These are phyloP conservation scores for Phytophthora brassicae DNA, from an alignment of 352 stramenopile genomes.

Conservation along the genomic window DNA sequence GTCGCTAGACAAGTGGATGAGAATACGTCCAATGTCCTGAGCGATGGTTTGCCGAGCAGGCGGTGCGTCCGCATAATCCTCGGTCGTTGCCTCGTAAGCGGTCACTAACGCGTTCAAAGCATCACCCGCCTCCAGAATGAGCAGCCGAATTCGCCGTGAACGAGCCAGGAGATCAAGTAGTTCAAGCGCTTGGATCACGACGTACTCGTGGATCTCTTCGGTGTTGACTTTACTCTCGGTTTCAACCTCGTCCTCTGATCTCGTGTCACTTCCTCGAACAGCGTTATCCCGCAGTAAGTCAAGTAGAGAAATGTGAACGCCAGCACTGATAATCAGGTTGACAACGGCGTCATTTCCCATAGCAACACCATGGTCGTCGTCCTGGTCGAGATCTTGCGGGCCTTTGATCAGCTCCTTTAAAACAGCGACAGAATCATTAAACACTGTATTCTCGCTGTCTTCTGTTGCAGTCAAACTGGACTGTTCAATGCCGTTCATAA, in stretches of 20 bases:
- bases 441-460: slow-evolving; percentile 37
- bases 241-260: slow-evolving; percentile 16
- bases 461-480: slow-evolving; percentile 34
- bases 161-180: slow-evolving; percentile 55
- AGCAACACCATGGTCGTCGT: slow-evolving; percentile 36
- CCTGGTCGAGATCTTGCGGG: slow-evolving; percentile 24
- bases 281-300: slow-evolving; percentile 51
- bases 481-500: slow-evolving; percentile 57
- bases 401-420: slow-evolving; percentile 61
- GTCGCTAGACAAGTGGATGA: slow-evolving; percentile 73
- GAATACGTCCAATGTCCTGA: slow-evolving; percentile 49
- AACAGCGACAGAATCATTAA: slow-evolving; percentile 65
- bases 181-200: slow-evolving; percentile 41
- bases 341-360: slow-evolving; percentile 61
- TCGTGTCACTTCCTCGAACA: slow-evolving; percentile 24
- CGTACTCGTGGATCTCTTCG: slow-evolving; percentile 32
- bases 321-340: slow-evolving; percentile 68
- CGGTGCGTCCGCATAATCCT: slow-evolving; percentile 39
- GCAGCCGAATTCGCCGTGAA: slow-evolving; percentile 63
- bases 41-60: slow-evolving; percentile 43
- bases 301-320: slow-evolving; percentile 68
- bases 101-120: slow-evolving; percentile 55
- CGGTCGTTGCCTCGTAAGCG: slow-evolving; percentile 52
- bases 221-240: slow-evolving; percentile 19
- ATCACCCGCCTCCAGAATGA: slow-evolving; percentile 66